A percentile compares a stretch with the other conserved stretches of the same genome.
Evolutionary conservation across 2,329 filamentous ascomycete genomes (phyloP).

Genomic region (Hymenoscyphus albidus): DNA sequence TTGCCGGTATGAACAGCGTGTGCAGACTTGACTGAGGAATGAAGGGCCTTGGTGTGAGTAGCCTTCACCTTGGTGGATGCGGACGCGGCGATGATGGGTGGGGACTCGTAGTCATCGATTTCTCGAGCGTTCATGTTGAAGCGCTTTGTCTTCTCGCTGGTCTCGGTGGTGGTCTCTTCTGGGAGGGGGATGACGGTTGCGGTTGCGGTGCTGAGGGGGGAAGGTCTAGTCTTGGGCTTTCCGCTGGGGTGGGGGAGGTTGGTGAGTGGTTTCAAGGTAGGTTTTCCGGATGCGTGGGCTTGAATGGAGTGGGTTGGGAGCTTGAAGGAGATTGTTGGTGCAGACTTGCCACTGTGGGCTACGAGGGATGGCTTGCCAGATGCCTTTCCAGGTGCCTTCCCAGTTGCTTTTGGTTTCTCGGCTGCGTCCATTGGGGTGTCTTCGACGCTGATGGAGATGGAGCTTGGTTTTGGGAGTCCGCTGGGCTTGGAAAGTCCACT

Average conservation of each 20-base stretch:
- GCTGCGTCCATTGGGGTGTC: neutral
- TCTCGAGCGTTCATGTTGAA: neutral
- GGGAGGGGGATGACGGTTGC: neutral
- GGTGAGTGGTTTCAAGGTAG: neutral
- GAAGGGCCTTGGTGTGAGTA: neutral
- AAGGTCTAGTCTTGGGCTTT: neutral
- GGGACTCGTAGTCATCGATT: neutral
- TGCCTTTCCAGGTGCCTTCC: neutral
- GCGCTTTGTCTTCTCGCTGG: neutral
- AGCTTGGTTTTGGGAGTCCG: neutral
- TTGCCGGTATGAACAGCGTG: neutral
- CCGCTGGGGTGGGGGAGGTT: neutral
- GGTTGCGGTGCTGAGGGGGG: neutral
- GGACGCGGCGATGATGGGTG: neutral
- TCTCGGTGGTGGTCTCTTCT: neutral
- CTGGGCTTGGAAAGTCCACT: neutral
- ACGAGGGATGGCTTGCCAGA: neutral
- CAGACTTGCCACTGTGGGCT: neutral
- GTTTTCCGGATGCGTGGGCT: neutral
- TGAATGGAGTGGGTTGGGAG: neutral
- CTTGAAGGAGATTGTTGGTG: too few relatives aligned
- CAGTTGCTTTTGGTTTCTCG: neutral
- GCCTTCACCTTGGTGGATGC: neutral
- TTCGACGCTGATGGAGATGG: neutral
- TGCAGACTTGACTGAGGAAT: neutral